Evolutionary conservation across 371 early-diverging fungal genomes (phyloP).

Genomic region (Syncephalastrum contaminatum): DNA sequence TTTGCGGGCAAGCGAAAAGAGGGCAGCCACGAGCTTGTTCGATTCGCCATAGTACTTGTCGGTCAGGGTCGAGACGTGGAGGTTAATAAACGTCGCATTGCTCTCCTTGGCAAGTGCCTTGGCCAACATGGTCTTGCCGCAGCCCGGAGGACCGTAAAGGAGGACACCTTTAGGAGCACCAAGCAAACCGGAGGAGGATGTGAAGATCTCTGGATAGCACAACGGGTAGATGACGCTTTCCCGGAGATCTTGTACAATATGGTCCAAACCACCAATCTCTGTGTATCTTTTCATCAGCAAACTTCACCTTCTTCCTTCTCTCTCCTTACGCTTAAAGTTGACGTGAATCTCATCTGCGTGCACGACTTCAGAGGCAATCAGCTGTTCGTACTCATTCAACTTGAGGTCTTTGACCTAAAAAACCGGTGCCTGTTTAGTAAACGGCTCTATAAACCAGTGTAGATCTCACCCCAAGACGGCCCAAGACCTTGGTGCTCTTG

Average conservation of each 20-base stretch:
- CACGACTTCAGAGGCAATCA: slow-evolving; percentile 92
- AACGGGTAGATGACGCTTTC: slow-evolving; percentile 96
- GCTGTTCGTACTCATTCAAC: slow-evolving; percentile 90
- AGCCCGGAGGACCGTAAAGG: slow-evolving; percentile 94
- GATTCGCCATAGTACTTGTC: slow-evolving; percentile 98
- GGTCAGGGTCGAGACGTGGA: slow-evolving; percentile 93
- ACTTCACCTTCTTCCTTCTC: slow-evolving; percentile 1
- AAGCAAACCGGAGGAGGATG: slow-evolving; percentile 80
- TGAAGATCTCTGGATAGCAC: slow-evolving; percentile 86
- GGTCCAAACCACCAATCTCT: slow-evolving; percentile 94
- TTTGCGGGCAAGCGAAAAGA: slow-evolving; percentile 92
- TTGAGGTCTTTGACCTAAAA: slow-evolving; percentile 65
- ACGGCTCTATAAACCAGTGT: background rate
- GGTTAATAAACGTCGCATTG: slow-evolving; percentile 93
- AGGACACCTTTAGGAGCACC: slow-evolving; percentile 94
- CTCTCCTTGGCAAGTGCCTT: slow-evolving; percentile 96
- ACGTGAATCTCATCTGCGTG: slow-evolving; percentile 90
- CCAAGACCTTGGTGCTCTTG: slow-evolving; percentile 68
- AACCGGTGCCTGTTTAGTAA: background rate
- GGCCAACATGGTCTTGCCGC: slow-evolving; percentile 98
- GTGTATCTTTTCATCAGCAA: background rate
- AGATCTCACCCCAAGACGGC: slow-evolving; percentile 66
- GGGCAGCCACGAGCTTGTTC: slow-evolving; percentile 89
- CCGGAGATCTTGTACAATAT: slow-evolving; percentile 84
- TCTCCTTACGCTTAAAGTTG: slow-evolving; percentile 70